Conservation (phyloP, 179 eudicot genomes). For the Actinidia chinensis region DNA sequence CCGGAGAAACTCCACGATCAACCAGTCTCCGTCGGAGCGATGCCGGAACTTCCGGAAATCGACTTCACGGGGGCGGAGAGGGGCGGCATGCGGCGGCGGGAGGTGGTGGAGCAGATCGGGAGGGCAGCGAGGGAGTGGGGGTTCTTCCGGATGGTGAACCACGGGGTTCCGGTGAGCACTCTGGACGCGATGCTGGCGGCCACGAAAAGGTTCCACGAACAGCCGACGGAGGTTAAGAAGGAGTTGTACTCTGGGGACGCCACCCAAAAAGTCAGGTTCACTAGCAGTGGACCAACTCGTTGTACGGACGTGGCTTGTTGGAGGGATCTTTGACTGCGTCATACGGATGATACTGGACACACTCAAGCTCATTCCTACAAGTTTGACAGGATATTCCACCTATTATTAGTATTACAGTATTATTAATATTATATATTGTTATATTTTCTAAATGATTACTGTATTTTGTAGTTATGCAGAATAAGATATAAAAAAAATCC, state of each 20-base stretch:
- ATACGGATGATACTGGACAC: conserved; percentile 25
- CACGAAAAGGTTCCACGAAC: conserved; percentile 38
- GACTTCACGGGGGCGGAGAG: conserved; percentile 9
- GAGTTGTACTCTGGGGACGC: conserved; percentile 36
- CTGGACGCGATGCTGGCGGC: conserved; percentile 34
- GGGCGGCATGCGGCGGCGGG: neutral
- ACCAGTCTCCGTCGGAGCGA: neutral
- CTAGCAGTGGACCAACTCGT: conserved; percentile 44
- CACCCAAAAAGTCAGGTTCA: conserved; percentile 45
- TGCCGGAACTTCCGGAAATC: conserved; percentile 22
- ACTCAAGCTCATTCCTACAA: conserved; percentile 26
- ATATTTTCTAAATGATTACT: neutral
- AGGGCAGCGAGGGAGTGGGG: conserved; percentile 16
- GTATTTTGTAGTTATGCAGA: too few relatives aligned
- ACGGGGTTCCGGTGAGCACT: conserved; percentile 24
- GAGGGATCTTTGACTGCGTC: conserved; percentile 56
- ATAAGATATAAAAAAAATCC: too few relatives aligned
- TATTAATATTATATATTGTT: neutral
- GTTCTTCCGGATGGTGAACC: conserved; percentile 19
- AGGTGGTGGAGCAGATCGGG: conserved; percentile 19
- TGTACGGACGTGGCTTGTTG: conserved; percentile 48
- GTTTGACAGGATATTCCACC: conserved; percentile 38
- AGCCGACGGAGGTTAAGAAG: conserved; percentile 36
- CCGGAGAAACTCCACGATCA: neutral
- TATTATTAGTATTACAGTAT: too few relatives aligned